Percentiles rank a stretch among this genome's conserved stretches.
Conservation (phyloP, 2,329 filamentous ascomycete genomes). For the Aureobasidium sp. region DNA sequence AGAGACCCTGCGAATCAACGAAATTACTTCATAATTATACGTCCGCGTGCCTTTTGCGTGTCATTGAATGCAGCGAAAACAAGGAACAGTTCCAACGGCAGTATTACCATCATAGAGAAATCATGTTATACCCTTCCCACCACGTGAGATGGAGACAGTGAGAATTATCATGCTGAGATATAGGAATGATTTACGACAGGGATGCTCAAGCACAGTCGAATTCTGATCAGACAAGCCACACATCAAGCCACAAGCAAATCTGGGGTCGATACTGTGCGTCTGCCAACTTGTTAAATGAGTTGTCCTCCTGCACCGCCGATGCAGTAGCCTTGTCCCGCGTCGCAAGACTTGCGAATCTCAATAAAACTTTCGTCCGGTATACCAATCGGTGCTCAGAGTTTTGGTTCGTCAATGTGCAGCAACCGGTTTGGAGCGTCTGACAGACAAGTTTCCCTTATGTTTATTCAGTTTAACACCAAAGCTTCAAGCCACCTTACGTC, state of each 20-base stretch:
- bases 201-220: not conserved
- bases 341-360: not conserved
- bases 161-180: not conserved
- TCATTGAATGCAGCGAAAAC: not conserved
- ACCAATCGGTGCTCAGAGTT: not conserved
- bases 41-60: conserved; percentile 1
- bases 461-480: not conserved
- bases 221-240: not conserved
- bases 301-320: not conserved
- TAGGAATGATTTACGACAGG: not conserved
- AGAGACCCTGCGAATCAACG: not conserved
- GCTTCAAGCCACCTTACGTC: conserved; percentile 4
- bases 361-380: not conserved
- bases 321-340: not conserved
- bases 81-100: not conserved
- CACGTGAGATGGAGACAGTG: too few relatives aligned
- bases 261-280: not conserved
- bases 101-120: not conserved
- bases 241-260: not conserved
- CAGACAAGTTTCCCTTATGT: not conserved
- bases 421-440: not conserved
- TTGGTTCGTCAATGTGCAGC: not conserved
- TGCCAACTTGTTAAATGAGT: too few relatives aligned
- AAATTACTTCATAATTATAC: conserved; percentile 11
- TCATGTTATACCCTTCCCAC: not conserved